phyloP scores from a whole-genome alignment of 371 early-diverging fungal genomes.

The Apophysomyces ossiformis region DNA sequence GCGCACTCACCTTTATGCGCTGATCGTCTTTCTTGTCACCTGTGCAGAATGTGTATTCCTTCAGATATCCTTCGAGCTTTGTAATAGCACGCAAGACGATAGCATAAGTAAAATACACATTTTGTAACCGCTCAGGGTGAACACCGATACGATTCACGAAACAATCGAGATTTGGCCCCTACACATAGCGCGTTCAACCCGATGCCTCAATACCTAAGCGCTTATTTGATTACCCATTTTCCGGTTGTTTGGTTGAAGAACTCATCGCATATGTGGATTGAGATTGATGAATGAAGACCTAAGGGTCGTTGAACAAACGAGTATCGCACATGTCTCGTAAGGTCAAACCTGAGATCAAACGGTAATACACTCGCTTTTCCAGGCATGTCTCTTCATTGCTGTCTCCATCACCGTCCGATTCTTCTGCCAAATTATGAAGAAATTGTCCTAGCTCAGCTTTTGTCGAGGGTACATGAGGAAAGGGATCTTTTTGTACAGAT shows the following conservation, averaged over 20 bases:
- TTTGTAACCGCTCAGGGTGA: constrained; percentile 91
- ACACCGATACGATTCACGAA: constrained; percentile 86
- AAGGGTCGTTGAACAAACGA: not conserved
- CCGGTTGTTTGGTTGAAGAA: constrained; percentile 85
- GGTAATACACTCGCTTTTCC: constrained; percentile 94
- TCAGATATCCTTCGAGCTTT: constrained; percentile 82
- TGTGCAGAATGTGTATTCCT: constrained; percentile 71
- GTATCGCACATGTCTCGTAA: not conserved
- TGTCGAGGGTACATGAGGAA: constrained; percentile 38
- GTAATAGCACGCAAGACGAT: constrained; percentile 83
- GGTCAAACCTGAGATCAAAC: constrained; percentile 81
- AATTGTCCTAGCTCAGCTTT: constrained; percentile 42
- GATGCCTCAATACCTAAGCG: not conserved
- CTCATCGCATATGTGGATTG: constrained; percentile 95
- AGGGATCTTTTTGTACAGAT: constrained; percentile 25
- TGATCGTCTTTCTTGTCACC: constrained; percentile 59
- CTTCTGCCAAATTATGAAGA: constrained; percentile 57
- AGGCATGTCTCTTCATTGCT: constrained; percentile 67
- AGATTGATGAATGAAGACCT: constrained; percentile 96
- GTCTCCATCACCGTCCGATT: constrained; percentile 34
- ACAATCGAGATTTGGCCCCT: constrained; percentile 86
- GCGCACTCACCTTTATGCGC: constrained; percentile 42
- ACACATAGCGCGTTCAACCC: constrained; percentile 3
- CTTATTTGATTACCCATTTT: constrained; percentile 73
- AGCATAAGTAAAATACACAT: constrained; percentile 92